Base-by-base conservation (phyloP, 148 eudicot genomes). In the Hydrangea macrophylla region DNA sequence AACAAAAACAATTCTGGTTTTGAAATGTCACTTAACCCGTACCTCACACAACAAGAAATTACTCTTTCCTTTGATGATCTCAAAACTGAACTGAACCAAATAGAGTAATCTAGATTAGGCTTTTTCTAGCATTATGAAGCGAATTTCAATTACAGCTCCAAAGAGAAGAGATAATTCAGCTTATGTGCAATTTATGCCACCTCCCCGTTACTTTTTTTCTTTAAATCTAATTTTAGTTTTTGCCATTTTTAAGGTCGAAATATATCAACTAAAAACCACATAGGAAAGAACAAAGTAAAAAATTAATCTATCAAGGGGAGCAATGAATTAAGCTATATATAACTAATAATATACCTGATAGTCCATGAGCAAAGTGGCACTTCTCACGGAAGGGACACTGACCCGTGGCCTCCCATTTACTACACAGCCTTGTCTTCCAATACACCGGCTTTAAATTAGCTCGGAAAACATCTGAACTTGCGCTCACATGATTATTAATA, bases 341-440 rank as follows among this genome's bases (percentile, higher is more conserved):
- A 15, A 17, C 5, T 40, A 20, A 1, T 23, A 67, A 1, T 23
- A 67, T 84, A 92, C 98, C 96, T 83, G 88, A 77, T 59, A 50
- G 70, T 5, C 97, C 99, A 80, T 94, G 97, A 71, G 97, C 97
- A 80, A 71, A 94, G 67, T 91, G 91, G 69, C 99, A 94, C 70
- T 76, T 86, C 50, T 88, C 97, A 37, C 90, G 90, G 73, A 76
- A 88, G 17, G 84, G 85, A 40, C 99, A 94, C 8, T 81, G 79
- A 33, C 99, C 96, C 1, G 93, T 82, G 0, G 61, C 73, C 79
- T 93, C 95, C 86, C 87, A 93, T 77, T 82, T 90, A 11, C 69
- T 78, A 69, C 98, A 93, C 0, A 83, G 60, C 81, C 67, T 86
- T 1, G 92, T 85, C 53, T 84, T 90, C 90, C 92, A 87, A 73